phyloP scores from a whole-genome alignment of 148 eudicot genomes.

The Hydrangea macrophylla region DNA sequence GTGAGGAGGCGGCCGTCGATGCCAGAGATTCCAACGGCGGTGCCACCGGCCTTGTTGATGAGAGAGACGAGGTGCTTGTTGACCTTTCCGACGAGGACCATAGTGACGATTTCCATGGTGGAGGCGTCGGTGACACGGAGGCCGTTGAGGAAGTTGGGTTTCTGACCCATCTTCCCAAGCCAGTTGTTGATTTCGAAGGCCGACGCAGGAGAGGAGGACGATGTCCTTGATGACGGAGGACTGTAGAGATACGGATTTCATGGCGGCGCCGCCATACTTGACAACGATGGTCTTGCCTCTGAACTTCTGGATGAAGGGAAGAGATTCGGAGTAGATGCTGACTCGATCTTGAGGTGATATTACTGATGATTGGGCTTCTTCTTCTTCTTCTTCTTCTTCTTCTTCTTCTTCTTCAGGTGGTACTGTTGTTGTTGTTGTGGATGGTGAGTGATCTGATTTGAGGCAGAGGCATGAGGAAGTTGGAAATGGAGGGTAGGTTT shows the following conservation, averaged over 20 bases:
- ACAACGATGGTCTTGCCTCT: too few relatives aligned
- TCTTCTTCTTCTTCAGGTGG: too few relatives aligned
- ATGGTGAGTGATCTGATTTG: too few relatives aligned
- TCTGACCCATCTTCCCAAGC: conserved; percentile 42
- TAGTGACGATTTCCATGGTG: conserved; percentile 64
- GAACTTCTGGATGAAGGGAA: too few relatives aligned
- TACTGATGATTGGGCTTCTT: too few relatives aligned
- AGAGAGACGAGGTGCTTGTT: conserved; percentile 49
- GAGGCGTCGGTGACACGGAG: conserved; percentile 57
- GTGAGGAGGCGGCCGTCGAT: conserved; percentile 65
- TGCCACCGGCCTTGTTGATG: conserved; percentile 58
- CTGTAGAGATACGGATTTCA: conserved; percentile 55
- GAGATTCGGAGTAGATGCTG: too few relatives aligned
- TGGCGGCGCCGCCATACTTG: too few relatives aligned
- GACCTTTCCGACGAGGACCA: conserved; percentile 68
- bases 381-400: too few relatives aligned
- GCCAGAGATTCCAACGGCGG: conserved; percentile 61
- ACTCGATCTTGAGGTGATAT: too few relatives aligned
- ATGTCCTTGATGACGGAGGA: conserved; percentile 60
- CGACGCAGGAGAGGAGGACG: conserved; percentile 57
- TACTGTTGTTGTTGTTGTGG: too few relatives aligned
- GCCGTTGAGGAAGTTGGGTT: conserved; percentile 56
- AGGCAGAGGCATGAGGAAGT: too few relatives aligned
- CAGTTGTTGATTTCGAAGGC: conserved; percentile 52
- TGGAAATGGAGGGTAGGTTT: too few relatives aligned